These are phyloP conservation scores for Chimonanthus salicifolius DNA, from an alignment of 164 flowering plant genomes.

Conservation along the genomic window DNA sequence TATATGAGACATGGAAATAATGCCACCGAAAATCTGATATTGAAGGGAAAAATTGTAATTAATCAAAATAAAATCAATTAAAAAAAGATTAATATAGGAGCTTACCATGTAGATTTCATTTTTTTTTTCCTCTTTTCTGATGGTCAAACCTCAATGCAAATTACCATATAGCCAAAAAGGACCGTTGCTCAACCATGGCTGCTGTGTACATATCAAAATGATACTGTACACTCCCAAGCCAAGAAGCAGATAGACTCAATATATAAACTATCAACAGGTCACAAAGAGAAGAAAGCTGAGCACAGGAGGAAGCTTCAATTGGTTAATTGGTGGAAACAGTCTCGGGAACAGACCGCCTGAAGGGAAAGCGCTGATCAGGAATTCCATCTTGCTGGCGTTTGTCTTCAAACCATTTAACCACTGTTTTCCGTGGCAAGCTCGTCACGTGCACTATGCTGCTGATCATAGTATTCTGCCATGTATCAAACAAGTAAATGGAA, in stretches of 20 bases:
- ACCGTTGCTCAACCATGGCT: no score
- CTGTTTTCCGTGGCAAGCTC: constrained; percentile 66
- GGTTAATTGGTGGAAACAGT: constrained; percentile 11
- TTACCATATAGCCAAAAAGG: no score
- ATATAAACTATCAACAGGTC: background rate
- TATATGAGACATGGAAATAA: no score
- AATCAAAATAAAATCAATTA: no score
- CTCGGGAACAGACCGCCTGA: constrained; percentile 18
- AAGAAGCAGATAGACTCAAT: background rate
- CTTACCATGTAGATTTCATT: no score
- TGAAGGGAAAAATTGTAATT: no score
- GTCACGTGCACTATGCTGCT: constrained; percentile 89
- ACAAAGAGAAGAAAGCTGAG: background rate
- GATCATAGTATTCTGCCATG: constrained; percentile 36
- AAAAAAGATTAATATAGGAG: no score
- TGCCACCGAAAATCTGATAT: no score
- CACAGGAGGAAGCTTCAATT: background rate
- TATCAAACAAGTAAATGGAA: background rate
- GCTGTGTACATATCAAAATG: no score
- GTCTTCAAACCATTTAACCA: constrained; percentile 93
- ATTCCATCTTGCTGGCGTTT: constrained; percentile 75
- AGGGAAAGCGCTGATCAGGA: constrained; percentile 53
- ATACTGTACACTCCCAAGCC: background rate
- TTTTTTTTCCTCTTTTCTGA: no score
- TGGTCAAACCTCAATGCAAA: no score